These are phyloP conservation scores for Excoecaria cochinchinensis DNA, from an alignment of 345 rosid species.

Conservation along the genomic window DNA sequence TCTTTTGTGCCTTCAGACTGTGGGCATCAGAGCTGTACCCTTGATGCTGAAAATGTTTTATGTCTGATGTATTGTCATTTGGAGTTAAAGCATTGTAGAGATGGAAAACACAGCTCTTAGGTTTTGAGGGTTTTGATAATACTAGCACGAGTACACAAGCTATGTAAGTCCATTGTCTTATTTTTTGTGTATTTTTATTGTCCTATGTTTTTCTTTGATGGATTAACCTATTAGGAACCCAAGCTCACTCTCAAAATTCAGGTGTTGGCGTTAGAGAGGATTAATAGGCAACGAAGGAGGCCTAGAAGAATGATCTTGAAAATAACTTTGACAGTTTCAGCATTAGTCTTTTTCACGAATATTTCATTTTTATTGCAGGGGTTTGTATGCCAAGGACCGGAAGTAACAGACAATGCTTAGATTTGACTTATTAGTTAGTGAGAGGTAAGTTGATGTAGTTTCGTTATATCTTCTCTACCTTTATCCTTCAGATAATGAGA, in stretches of 20 bases:
- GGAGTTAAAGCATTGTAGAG: not conserved
- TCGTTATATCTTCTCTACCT: not conserved
- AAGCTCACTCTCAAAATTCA: not conserved
- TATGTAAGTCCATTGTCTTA: not conserved
- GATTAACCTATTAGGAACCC: not conserved
- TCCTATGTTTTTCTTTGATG: not conserved
- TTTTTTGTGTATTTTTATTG: not conserved
- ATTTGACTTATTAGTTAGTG: not conserved
- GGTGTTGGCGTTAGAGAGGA: not conserved
- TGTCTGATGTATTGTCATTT: not conserved
- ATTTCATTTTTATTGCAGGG: not conserved
- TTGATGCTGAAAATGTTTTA: not conserved
- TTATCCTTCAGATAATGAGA: not conserved
- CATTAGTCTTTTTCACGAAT: not conserved
- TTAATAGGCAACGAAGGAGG: not conserved
- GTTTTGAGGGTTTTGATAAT: not conserved
- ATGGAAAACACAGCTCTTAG: not conserved
- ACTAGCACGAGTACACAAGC: not conserved
- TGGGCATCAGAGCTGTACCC: not conserved
- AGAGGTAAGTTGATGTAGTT: not conserved
- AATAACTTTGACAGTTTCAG: not conserved
- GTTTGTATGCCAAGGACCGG: not conserved
- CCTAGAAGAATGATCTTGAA: not conserved
- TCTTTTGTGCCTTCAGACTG: conserved; percentile 10
- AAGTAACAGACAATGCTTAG: not conserved